Evolutionary conservation across 495 filamentous ascomycete species (phyloP).

Genomic region (Evernia prunastri): DNA sequence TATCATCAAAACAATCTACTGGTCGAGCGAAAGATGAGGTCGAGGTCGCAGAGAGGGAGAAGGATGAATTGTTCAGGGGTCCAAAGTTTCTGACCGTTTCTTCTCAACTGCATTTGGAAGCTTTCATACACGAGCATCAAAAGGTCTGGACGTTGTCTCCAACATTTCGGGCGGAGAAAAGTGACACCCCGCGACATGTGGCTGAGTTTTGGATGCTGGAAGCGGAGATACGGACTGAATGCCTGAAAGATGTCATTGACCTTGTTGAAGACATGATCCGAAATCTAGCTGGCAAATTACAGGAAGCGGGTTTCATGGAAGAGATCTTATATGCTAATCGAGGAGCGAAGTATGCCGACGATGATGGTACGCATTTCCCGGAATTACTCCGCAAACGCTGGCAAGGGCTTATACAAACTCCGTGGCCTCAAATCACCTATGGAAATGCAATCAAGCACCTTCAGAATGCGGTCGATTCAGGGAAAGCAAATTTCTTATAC

Average conservation of each 20-base stretch:
- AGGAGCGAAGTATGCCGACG: conserved; percentile 30
- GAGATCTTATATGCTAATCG: conserved; percentile 51
- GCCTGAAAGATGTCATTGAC: conserved; percentile 63
- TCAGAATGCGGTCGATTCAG: conserved; percentile 47
- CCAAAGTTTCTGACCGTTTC: conserved; percentile 97
- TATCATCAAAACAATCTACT: conserved; percentile 38
- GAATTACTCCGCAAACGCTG: conserved; percentile 57
- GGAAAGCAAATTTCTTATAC: conserved; percentile 53
- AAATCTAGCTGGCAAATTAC: conserved; percentile 50
- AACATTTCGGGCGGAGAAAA: conserved; percentile 89
- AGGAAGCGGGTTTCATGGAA: conserved; percentile 49
- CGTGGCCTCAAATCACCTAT: conserved; percentile 85
- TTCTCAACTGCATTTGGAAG: conserved; percentile 89
- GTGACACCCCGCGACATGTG: conserved; percentile 87
- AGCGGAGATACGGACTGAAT: conserved; percentile 74
- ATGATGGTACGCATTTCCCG: conserved; percentile 25
- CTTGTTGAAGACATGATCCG: conserved; percentile 72
- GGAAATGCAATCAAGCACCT: conserved; percentile 66
- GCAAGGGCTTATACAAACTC: conserved; percentile 52
- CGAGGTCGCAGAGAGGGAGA: conserved; percentile 27
- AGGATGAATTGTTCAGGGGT: conserved; percentile 64
- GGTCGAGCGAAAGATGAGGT: conserved; percentile 29
- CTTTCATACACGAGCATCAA: conserved; percentile 77
- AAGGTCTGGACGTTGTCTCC: conserved; percentile 93
- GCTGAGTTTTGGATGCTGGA: conserved; percentile 99